Conservation (phyloP, 1,284 basidiomycete genomes). For the Cryptococcus neoformans region DNA sequence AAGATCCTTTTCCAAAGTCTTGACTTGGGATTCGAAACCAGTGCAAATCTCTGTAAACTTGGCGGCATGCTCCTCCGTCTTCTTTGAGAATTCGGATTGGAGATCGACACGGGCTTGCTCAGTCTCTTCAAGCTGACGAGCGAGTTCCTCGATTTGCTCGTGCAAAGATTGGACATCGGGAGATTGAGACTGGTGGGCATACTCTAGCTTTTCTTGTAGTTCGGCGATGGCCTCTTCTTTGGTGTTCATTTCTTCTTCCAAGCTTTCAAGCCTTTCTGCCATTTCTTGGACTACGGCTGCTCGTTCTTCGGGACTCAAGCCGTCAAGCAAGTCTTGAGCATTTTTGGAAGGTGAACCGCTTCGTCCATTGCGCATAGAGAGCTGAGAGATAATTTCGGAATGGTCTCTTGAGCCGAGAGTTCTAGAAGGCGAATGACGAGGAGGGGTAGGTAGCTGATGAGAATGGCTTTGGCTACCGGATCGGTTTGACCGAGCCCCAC, state of each 20-base stretch:
- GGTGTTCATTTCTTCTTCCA: constrained; percentile 28
- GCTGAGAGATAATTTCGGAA: constrained; percentile 5
- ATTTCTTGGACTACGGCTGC: constrained; percentile 26
- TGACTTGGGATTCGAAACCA: constrained; percentile 34
- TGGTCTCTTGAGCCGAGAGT: not conserved
- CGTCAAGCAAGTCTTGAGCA: constrained; percentile 12
- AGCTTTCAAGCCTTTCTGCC: constrained; percentile 26
- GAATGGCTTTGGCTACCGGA: constrained; percentile 1
- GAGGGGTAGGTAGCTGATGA: constrained; percentile 9
- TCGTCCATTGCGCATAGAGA: not conserved
- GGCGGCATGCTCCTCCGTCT: constrained; percentile 38
- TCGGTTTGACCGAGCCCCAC: not conserved
- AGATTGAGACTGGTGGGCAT: not conserved
- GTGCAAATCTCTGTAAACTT: constrained; percentile 40
- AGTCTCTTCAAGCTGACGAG: constrained; percentile 23
- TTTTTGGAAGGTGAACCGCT: not conserved
- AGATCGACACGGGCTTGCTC: constrained; percentile 17
- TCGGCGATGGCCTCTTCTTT: constrained; percentile 27
- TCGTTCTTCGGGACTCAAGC: constrained; percentile 15
- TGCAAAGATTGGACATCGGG: not conserved
- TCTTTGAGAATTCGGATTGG: constrained; percentile 32
- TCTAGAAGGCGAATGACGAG: not conserved
- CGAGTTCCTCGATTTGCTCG: constrained; percentile 10
- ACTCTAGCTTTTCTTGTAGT: constrained; percentile 18
- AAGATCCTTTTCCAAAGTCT: constrained; percentile 22